These are phyloP conservation scores for Pyricularia sp. DNA, from an alignment of 2,329 filamentous ascomycete species.

Conservation along the genomic window DNA sequence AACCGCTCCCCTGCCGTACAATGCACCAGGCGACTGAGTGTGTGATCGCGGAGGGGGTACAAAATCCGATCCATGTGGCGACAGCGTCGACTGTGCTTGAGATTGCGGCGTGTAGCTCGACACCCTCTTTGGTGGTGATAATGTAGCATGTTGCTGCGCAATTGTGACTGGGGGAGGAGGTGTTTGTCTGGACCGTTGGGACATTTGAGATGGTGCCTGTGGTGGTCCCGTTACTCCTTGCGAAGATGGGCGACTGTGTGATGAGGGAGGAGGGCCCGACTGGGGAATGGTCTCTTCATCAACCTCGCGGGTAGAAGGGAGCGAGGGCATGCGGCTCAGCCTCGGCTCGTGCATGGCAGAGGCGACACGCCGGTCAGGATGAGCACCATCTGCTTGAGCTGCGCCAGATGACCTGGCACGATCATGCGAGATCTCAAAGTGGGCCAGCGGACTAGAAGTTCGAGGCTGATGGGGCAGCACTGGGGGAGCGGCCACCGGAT, in stretches of 20 bases:
- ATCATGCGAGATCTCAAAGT: constrained; percentile 46
- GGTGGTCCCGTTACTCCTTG: background rate
- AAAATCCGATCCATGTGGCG: constrained; percentile 23
- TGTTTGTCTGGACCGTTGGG: constrained; percentile 30
- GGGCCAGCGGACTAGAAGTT: constrained; percentile 56
- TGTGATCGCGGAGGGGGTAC: constrained; percentile 49
- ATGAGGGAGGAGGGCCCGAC: background rate
- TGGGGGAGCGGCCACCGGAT: constrained; percentile 28
- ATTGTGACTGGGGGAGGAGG: constrained; percentile 32
- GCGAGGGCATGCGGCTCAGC: constrained; percentile 43
- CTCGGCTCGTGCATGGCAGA: constrained; percentile 45
- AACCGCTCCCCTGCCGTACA: constrained; percentile 25
- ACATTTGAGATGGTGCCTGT: constrained; percentile 2
- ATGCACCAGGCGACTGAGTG: constrained; percentile 50
- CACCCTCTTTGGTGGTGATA: constrained; percentile 48
- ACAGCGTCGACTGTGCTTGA: constrained; percentile 2
- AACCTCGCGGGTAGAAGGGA: constrained; percentile 53
- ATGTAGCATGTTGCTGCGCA: constrained; percentile 26
- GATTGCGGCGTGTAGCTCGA: constrained; percentile 41
- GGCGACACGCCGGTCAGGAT: constrained; percentile 37
- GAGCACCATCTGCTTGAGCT: constrained; percentile 27
- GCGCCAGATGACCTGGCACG: constrained; percentile 14
- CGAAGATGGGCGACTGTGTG: background rate
- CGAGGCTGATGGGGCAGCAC: constrained; percentile 50
- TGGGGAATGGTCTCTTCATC: constrained; percentile 37